These are phyloP conservation scores for Babjeviella inositovora DNA, from an alignment of 805 yeast genomes.

Conservation along the genomic window DNA sequence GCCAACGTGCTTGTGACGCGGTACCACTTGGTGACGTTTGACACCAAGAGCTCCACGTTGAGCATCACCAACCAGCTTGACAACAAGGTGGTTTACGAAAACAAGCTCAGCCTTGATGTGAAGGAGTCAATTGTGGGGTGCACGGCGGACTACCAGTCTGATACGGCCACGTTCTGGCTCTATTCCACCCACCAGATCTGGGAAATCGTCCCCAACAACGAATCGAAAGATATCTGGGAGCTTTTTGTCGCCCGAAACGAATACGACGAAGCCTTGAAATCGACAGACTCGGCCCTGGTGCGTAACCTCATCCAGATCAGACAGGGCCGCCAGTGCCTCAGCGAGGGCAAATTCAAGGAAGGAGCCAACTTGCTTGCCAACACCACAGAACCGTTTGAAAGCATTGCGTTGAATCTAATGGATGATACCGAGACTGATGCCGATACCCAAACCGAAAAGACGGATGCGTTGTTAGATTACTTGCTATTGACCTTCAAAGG, in stretches of 20 bases:
- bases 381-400: conserved; percentile 54
- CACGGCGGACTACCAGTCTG: conserved; percentile 25
- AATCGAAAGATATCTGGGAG: conserved; percentile 64
- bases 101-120: conserved; percentile 13
- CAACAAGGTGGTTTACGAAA: conserved; percentile 22
- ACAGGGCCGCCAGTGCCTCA: conserved; percentile 34
- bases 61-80: conserved; percentile 34
- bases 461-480: conserved; percentile 32
- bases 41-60: no score
- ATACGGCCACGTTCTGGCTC: conserved; percentile 77
- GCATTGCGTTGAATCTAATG: conserved; percentile 41
- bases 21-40: no score
- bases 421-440: conserved; percentile 18
- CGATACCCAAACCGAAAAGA: no score
- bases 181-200: conserved; percentile 42
- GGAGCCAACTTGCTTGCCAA: conserved; percentile 46
- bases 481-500: conserved; percentile 10
- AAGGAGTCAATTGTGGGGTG: conserved; percentile 25
- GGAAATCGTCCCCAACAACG: conserved; percentile 60
- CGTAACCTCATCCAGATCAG: conserved; percentile 30
- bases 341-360: conserved; percentile 8
- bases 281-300: conserved; percentile 14
- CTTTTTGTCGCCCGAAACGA: conserved; percentile 29
- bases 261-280: conserved; percentile 50
- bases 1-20: no score